phyloP scores from a whole-genome alignment of 78 protist species.

The Diacronema lutheri region DNA sequence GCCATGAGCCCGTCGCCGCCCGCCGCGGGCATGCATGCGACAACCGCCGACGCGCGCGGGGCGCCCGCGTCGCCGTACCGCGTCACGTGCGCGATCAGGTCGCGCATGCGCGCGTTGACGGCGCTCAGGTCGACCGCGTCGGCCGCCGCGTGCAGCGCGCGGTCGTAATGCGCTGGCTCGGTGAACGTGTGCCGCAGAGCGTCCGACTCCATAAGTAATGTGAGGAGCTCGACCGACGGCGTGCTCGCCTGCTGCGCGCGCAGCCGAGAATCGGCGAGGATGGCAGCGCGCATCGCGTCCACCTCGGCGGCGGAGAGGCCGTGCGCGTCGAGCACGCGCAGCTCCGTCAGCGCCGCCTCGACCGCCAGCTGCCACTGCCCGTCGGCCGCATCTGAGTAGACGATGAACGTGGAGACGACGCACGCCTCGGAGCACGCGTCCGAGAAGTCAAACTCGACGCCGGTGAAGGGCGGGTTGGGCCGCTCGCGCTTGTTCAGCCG shows the following conservation, averaged over 20 bases:
- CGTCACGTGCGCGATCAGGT: neutral
- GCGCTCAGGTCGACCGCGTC: neutral
- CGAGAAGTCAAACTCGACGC: neutral
- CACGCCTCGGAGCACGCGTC: constrained; percentile 22
- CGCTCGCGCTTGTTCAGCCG: neutral
- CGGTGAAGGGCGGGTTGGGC: constrained; percentile 26
- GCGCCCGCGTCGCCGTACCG: neutral
- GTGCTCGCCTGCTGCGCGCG: constrained; percentile 11
- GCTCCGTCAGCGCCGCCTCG: neutral
- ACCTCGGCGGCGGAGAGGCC: neutral
- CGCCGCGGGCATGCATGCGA: neutral
- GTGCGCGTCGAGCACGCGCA: neutral
- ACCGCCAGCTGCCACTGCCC: neutral
- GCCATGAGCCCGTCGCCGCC: neutral
- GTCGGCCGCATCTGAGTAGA: neutral
- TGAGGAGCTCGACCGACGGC: constrained; percentile 10
- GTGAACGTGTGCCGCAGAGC: neutral
- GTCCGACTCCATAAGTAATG: neutral
- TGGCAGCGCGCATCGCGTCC: neutral
- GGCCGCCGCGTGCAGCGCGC: neutral
- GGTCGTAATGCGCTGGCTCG: neutral
- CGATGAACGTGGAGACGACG: constrained; percentile 9
- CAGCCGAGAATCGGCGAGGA: constrained; percentile 5
- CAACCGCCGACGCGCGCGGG: constrained; percentile 4
- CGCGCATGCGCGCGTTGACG: constrained; percentile 1